phyloP scores from a whole-genome alignment of 306 rosid species.

The Fagus sylvatica region DNA sequence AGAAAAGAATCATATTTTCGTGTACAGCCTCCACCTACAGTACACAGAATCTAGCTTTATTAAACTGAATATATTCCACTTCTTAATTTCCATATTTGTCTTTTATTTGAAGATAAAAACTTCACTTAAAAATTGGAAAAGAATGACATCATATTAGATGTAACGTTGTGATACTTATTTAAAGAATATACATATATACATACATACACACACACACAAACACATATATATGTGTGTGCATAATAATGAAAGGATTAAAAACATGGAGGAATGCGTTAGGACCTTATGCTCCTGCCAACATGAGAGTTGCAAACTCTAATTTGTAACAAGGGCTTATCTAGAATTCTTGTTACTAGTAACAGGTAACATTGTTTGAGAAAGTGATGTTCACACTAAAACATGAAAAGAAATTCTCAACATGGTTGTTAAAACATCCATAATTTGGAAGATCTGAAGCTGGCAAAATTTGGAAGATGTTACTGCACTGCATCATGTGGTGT shows the following conservation, averaged over 20 bases:
- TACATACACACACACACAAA: not conserved
- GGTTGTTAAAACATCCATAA: not conserved
- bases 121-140: not conserved
- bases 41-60: constrained; percentile 5
- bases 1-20: constrained; percentile 73
- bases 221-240: not conserved
- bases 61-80: not conserved
- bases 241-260: not conserved
- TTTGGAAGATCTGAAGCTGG: no score
- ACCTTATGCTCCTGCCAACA: not conserved
- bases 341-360: not conserved
- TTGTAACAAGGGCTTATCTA: not conserved
- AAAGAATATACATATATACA: not conserved
- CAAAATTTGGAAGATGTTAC: no score
- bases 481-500: no score
- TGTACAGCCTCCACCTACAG: constrained; percentile 78
- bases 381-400: not conserved
- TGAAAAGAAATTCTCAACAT: not conserved
- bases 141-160: not conserved
- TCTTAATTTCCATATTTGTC: not conserved
- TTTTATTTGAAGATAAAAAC: not conserved
- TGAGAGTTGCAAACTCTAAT: not conserved
- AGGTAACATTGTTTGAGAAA: not conserved
- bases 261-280: not conserved
- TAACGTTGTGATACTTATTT: not conserved